Percentiles rank a stretch among this genome's conserved stretches.
Evolutionary conservation across 139 green algal species (phyloP).

Genomic region (Deuterostichococcus epilithicus): DNA sequence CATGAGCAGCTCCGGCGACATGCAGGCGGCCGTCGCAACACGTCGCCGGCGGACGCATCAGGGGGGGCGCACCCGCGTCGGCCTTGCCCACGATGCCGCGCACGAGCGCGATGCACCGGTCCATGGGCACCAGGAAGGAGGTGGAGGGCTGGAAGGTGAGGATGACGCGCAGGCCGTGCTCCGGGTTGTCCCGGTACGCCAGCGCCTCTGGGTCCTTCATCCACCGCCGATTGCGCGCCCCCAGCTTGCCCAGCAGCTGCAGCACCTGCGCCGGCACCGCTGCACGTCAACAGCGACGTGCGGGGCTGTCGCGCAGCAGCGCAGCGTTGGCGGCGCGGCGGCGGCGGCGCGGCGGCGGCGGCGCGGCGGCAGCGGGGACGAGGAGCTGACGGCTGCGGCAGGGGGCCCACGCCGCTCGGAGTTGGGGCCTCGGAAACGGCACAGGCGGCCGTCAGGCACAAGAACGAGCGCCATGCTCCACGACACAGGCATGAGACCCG

Average conservation of each 20-base stretch:
- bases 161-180: conserved; percentile 94
- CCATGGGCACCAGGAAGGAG: conserved; percentile 93
- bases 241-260: conserved; percentile 94
- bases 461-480: too few species aligned
- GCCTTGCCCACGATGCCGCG: background rate
- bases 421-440: too few species aligned
- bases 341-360: too few species aligned
- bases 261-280: conserved; percentile 28
- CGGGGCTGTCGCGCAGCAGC: background rate
- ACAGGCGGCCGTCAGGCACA: too few species aligned
- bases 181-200: conserved; percentile 85
- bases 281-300: background rate
- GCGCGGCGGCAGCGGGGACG: too few species aligned
- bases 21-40: too few species aligned
- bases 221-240: conserved; percentile 85
- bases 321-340: too few species aligned
- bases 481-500: too few species aligned
- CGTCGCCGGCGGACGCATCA: background rate
- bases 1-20: too few species aligned
- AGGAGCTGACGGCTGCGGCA: too few species aligned
- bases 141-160: conserved; percentile 84
- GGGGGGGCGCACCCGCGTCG: background rate
- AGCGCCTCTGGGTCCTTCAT: conserved; percentile 67
- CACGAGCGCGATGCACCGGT: conserved; percentile 63
- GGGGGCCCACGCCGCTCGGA: too few species aligned